Conservation (phyloP, 2,329 filamentous ascomycete species). For the Phoma sp. region DNA sequence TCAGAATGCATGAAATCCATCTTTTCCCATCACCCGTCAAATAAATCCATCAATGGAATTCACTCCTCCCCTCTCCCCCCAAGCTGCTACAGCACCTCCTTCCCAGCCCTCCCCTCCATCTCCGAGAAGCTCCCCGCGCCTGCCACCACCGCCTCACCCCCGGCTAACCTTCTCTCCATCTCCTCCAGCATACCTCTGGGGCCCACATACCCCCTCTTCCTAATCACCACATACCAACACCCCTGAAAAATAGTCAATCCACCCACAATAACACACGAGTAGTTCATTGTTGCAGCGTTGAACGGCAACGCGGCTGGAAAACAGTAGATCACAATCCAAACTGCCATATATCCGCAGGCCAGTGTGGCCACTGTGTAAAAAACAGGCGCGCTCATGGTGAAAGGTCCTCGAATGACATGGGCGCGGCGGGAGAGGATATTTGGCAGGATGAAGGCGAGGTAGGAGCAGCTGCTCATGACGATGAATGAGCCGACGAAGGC, state of each 20-base stretch:
- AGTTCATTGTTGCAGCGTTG: constrained; percentile 59
- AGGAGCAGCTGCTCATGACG: constrained; percentile 62
- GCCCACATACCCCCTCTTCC: constrained; percentile 48
- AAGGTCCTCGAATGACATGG: constrained; percentile 63
- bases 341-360: constrained; percentile 63
- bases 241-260: constrained; percentile 58
- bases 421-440: constrained; percentile 48
- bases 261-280: constrained; percentile 59
- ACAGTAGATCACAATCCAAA: constrained; percentile 69
- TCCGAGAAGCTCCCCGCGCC: not conserved
- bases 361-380: constrained; percentile 59
- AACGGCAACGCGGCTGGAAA: constrained; percentile 58
- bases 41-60: not conserved
- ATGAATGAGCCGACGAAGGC: constrained; percentile 69
- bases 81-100: constrained; percentile 8
- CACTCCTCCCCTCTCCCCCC: not conserved
- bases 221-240: constrained; percentile 51
- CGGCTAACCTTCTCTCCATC: constrained; percentile 22
- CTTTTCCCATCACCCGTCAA: too few species aligned
- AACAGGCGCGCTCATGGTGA: constrained; percentile 55
- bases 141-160: constrained; percentile 14
- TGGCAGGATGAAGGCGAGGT: constrained; percentile 66
- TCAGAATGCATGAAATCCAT: too few species aligned
- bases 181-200: constrained; percentile 39
- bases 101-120: not conserved